Evolutionary conservation across 768 basidiomycete species (phyloP).

Genomic region (Tricholoma hemisulphureum): DNA sequence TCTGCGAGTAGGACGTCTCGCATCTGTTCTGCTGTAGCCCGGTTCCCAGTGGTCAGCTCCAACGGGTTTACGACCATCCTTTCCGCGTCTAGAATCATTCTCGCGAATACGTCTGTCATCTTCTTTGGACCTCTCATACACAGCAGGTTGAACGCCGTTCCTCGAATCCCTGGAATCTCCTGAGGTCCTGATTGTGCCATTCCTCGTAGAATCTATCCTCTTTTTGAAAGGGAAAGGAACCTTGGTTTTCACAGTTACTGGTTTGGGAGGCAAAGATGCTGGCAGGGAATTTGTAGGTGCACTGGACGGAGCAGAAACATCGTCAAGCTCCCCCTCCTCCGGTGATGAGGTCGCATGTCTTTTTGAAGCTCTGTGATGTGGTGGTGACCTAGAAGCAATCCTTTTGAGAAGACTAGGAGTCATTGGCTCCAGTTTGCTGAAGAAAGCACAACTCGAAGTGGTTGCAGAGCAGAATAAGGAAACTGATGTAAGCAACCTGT

Average conservation of each 20-base stretch:
- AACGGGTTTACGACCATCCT: constrained; percentile 3
- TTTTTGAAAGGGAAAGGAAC: constrained; percentile 80
- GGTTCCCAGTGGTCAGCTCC: constrained; percentile 41
- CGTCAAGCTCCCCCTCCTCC: constrained; percentile 83
- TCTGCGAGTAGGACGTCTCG: constrained; percentile 20
- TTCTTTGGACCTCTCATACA: constrained; percentile 42
- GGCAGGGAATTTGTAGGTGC: constrained; percentile 23
- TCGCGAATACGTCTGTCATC: constrained; percentile 44
- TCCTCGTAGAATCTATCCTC: constrained; percentile 32
- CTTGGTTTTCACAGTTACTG: constrained; percentile 38
- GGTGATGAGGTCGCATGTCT: constrained; percentile 63
- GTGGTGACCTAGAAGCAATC: constrained; percentile 53
- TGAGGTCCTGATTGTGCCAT: constrained; percentile 9
- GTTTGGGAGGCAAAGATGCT: constrained; percentile 35
- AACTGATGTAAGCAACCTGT: constrained; percentile 19
- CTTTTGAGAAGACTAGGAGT: constrained; percentile 47
- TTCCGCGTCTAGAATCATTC: constrained; percentile 29
- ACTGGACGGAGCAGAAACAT: constrained; percentile 30
- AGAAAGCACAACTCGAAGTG: constrained; percentile 12
- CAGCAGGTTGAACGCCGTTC: constrained; percentile 21
- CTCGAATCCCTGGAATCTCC: constrained; percentile 14
- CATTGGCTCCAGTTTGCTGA: constrained; percentile 16
- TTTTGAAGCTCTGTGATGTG: constrained; percentile 50
- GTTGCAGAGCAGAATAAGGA: constrained; percentile 10
- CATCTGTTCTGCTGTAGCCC: constrained; percentile 17